A percentile compares a stretch with the other conserved stretches of the same genome.
phyloP scores from a whole-genome alignment of 495 filamentous ascomycete genomes.

The Penicilliopsis zonata region DNA sequence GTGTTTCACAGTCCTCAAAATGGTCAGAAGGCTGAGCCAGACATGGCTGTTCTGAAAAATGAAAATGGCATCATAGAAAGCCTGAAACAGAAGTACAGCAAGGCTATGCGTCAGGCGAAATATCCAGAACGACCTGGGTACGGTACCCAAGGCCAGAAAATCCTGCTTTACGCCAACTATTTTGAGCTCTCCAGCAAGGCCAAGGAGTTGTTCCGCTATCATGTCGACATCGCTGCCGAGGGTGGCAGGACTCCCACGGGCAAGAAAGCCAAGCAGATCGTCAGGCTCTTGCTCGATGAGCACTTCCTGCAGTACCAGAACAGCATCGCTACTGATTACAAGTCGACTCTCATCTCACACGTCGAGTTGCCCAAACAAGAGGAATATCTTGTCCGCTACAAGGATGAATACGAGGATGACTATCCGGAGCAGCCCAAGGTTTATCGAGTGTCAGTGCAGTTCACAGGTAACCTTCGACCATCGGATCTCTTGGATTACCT shows the following conservation, averaged over 20 bases:
- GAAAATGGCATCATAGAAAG: slow-evolving; percentile 18
- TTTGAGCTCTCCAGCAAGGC: slow-evolving; percentile 35
- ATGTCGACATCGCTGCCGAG: slow-evolving; percentile 12
- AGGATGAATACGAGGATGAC: slow-evolving; percentile 28
- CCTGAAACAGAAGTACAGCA: slow-evolving; percentile 10
- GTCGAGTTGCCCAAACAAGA: slow-evolving; percentile 17
- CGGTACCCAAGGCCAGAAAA: slow-evolving; percentile 36
- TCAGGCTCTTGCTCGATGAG: slow-evolving; percentile 36
- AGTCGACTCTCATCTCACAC: slow-evolving; percentile 34
- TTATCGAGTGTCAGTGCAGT: slow-evolving; percentile 32
- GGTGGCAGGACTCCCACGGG: slow-evolving; percentile 25
- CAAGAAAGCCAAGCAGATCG: slow-evolving; percentile 41
- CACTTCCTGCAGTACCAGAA: slow-evolving; percentile 14
- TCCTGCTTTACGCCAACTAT: slow-evolving; percentile 54
- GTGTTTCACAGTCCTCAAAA: slow-evolving; percentile 14
- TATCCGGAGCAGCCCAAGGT: slow-evolving; percentile 23
- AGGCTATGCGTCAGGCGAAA: slow-evolving; percentile 5
- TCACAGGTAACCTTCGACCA: slow-evolving; percentile 32
- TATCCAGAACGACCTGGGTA: slow-evolving; percentile 44
- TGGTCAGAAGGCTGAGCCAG: slow-evolving; percentile 9
- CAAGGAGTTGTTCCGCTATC: slow-evolving; percentile 25
- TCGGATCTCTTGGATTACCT: slow-evolving; percentile 40
- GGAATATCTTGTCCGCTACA: slow-evolving; percentile 25
- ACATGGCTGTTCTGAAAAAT: slow-evolving; percentile 14
- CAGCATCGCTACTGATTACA: slow-evolving; percentile 46